These are phyloP conservation scores for Malus hybrid DNA, from an alignment of 331 rosid genomes.

Conservation along the genomic window DNA sequence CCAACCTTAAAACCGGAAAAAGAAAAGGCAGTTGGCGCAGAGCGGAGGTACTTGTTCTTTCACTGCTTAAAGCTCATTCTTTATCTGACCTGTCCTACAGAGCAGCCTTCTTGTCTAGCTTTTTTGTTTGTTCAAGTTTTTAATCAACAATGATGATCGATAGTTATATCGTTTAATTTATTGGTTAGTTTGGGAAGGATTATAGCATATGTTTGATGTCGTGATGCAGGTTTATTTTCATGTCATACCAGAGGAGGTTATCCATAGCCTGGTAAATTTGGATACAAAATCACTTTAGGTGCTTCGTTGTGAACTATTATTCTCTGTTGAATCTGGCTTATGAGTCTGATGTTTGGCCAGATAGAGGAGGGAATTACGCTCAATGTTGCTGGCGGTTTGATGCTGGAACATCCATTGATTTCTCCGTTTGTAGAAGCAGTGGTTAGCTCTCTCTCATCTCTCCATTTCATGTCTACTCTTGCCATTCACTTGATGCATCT, in stretches of 20 bases:
- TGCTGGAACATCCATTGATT: conserved; percentile 90
- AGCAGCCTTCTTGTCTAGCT: not conserved
- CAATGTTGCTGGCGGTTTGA: conserved; percentile 87
- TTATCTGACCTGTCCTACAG: conserved; percentile 1
- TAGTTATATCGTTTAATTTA: not conserved
- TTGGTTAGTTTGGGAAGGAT: not conserved
- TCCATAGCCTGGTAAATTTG: conserved; percentile 57
- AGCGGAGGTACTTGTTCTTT: conserved; percentile 59
- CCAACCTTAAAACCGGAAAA: conserved; percentile 72
- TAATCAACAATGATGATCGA: not conserved
- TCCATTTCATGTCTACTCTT: not conserved
- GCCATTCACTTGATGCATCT: no score
- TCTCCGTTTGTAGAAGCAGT: conserved; percentile 80
- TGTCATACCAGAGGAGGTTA: conserved; percentile 74
- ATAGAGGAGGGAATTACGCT: conserved; percentile 72
- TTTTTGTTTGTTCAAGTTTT: not conserved
- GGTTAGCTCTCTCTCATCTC: conserved; percentile 46
- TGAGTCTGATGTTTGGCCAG: conserved; percentile 50
- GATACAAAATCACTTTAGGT: conserved; percentile 20
- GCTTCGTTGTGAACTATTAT: conserved; percentile 12
- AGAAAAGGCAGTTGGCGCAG: conserved; percentile 71
- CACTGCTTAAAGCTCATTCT: not conserved
- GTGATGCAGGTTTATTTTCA: conserved; percentile 72
- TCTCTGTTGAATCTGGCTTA: conserved; percentile 21
- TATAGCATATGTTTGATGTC: conserved; percentile 16